phyloP scores from a whole-genome alignment of 2,329 filamentous ascomycete species.

The Furcasterigmium furcatum region DNA sequence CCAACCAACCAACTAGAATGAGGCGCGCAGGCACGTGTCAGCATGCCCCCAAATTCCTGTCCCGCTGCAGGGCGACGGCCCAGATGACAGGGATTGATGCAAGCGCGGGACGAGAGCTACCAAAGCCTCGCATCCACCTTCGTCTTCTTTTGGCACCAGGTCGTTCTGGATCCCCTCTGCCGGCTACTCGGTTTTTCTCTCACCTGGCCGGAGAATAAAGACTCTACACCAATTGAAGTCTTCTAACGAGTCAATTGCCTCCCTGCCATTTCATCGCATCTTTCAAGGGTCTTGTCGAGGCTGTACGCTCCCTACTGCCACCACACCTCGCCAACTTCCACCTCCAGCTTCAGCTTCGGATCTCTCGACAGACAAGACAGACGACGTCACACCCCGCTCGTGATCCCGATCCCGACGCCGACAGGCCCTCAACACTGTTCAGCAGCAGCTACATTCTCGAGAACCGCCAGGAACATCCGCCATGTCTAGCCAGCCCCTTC shows the following conservation, averaged over 20 bases:
- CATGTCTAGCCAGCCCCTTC: conserved; percentile 96
- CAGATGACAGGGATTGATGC: background rate
- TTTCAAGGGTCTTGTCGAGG: no score
- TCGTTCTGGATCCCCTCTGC: background rate
- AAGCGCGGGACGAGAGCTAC: background rate
- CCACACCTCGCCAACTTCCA: no score
- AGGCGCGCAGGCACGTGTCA: background rate
- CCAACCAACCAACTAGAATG: conserved; percentile 3
- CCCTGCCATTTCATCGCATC: background rate
- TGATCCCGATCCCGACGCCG: no score
- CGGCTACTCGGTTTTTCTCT: background rate
- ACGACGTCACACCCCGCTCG: no score
- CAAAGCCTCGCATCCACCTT: background rate
- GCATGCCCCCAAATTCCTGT: background rate
- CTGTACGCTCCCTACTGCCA: no score
- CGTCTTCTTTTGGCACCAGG: background rate
- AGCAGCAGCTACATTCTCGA: no score
- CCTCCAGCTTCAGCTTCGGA: no score
- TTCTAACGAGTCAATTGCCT: background rate
- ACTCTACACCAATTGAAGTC: background rate
- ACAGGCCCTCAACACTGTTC: no score
- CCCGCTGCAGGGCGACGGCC: background rate
- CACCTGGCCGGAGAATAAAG: background rate
- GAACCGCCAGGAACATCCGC: no score
- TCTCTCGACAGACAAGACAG: no score